Evolutionary conservation across 2,329 filamentous ascomycete genomes (phyloP).

Genomic region (Aspergillus felis): DNA sequence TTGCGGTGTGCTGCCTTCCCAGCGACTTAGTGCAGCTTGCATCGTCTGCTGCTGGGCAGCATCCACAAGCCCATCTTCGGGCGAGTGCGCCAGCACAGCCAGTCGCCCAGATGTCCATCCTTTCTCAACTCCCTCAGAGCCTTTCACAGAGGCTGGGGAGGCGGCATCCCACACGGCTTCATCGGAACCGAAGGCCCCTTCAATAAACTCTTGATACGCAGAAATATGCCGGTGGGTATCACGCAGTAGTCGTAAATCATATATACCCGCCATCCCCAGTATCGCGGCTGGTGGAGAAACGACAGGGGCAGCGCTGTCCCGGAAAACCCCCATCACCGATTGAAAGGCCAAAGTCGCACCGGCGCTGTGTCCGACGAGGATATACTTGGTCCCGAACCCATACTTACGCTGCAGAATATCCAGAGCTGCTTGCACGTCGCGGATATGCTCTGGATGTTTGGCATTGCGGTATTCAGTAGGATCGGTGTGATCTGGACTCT

Average conservation of each 20-base stretch:
- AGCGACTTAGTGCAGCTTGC: constrained; percentile 49
- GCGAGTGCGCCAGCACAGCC: constrained; percentile 39
- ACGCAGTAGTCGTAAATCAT: constrained; percentile 38
- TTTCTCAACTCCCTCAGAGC: constrained; percentile 25
- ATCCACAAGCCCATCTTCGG: constrained; percentile 42
- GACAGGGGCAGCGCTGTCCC: constrained; percentile 7
- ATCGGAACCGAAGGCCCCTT: constrained; percentile 41
- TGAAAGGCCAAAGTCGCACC: constrained; percentile 46
- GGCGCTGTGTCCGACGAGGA: constrained; percentile 46
- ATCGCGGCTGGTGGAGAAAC: constrained; percentile 34
- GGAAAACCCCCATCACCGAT: constrained; percentile 34
- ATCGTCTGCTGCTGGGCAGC: constrained; percentile 37
- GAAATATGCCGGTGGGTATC: constrained; percentile 28
- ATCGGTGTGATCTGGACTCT: constrained; percentile 27
- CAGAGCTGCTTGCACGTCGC: constrained; percentile 40
- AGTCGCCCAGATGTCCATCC: constrained; percentile 34
- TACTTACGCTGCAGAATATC: constrained; percentile 40
- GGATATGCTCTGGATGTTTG: constrained; percentile 44
- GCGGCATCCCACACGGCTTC: constrained; percentile 36
- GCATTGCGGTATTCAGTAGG: constrained; percentile 31
- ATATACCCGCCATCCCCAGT: constrained; percentile 44
- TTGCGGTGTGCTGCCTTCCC: constrained; percentile 30
- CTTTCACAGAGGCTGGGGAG: constrained; percentile 35
- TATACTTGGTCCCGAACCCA: constrained; percentile 35
- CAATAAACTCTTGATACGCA: constrained; percentile 38